Percentiles rank a stretch among this genome's conserved stretches.
Conservation (phyloP, 495 filamentous ascomycete genomes). For the Chaetomidium leptoderma region DNA sequence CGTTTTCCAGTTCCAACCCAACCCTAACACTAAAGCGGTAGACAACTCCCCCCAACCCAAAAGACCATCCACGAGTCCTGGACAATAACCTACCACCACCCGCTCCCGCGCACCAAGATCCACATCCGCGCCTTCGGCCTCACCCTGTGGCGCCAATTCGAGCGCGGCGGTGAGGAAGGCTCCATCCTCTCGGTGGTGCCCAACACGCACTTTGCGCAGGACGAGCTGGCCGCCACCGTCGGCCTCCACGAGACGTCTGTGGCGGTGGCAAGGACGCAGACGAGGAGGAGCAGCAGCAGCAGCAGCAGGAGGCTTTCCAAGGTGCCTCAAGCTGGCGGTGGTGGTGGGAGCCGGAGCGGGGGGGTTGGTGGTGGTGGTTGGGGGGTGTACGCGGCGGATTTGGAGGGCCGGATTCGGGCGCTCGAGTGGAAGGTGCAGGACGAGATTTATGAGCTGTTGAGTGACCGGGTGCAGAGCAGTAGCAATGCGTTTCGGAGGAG, state of each 20-base stretch:
- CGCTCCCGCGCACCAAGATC: not conserved
- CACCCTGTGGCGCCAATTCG: slow-evolving; percentile 3
- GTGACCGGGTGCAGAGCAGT: slow-evolving; percentile 22
- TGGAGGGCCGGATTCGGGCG: slow-evolving; percentile 15
- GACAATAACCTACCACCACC: slow-evolving; percentile 23
- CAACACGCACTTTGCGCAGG: slow-evolving; percentile 23
- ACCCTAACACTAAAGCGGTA: not conserved
- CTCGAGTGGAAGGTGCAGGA: slow-evolving; percentile 27
- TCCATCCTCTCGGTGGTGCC: slow-evolving; percentile 18
- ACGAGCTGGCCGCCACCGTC: slow-evolving; percentile 11
- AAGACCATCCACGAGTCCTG: slow-evolving; percentile 20
- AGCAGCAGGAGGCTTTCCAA: not conserved
- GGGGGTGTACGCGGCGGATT: slow-evolving; percentile 4
- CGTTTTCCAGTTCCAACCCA: not conserved
- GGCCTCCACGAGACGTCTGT: slow-evolving; percentile 5
- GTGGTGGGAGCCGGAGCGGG: not conserved
- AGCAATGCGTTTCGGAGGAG: slow-evolving; percentile 19
- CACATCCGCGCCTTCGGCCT: slow-evolving; percentile 14
- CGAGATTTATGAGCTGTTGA: slow-evolving; percentile 23
- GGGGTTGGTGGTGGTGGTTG: not conserved
- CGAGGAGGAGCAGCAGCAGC: not conserved
- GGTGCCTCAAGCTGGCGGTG: not conserved
- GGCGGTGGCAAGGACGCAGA: not conserved
- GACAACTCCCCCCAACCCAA: slow-evolving; percentile 5
- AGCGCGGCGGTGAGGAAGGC: slow-evolving; percentile 9